Conservation (phyloP, 257 asterid species). For the Penstemon eatonii region DNA sequence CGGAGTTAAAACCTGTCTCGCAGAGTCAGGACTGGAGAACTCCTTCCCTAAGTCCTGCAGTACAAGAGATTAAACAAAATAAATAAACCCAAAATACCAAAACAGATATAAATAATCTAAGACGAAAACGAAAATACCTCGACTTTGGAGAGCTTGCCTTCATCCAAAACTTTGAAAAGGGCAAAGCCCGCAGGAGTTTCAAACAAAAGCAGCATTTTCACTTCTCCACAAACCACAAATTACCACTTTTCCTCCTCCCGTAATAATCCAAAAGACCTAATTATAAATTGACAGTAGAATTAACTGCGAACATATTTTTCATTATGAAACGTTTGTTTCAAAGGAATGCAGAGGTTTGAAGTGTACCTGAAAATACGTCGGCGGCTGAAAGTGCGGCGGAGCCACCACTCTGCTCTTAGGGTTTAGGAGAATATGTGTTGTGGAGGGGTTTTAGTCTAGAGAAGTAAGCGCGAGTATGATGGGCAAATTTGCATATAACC, state of each 20-base stretch:
- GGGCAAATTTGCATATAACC: slow-evolving; percentile 2
- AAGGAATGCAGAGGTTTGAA: background rate
- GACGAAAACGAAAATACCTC: slow-evolving; percentile 31
- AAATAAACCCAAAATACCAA: background rate
- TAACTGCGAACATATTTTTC: no score
- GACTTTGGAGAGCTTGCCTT: slow-evolving; percentile 44
- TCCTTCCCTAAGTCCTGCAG: slow-evolving; percentile 78
- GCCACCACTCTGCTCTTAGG: slow-evolving; percentile 8
- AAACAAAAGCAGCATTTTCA: slow-evolving; percentile 38
- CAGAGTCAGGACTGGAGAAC: slow-evolving; percentile 64
- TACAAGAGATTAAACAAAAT: background rate
- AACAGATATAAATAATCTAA: background rate
- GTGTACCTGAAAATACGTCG: background rate
- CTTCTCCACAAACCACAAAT: background rate
- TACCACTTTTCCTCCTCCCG: no score
- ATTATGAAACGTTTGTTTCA: no score
- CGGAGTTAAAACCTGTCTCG: slow-evolving; percentile 55
- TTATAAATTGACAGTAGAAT: no score
- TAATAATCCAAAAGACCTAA: no score
- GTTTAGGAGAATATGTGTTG: background rate
- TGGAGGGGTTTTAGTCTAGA: background rate
- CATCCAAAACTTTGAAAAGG: slow-evolving; percentile 48
- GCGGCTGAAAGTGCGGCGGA: slow-evolving; percentile 5
- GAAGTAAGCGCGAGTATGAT: background rate
- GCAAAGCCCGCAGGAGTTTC: slow-evolving; percentile 51